phyloP scores from a whole-genome alignment of 164 flowering plant genomes.

The Echeveria elegans region DNA sequence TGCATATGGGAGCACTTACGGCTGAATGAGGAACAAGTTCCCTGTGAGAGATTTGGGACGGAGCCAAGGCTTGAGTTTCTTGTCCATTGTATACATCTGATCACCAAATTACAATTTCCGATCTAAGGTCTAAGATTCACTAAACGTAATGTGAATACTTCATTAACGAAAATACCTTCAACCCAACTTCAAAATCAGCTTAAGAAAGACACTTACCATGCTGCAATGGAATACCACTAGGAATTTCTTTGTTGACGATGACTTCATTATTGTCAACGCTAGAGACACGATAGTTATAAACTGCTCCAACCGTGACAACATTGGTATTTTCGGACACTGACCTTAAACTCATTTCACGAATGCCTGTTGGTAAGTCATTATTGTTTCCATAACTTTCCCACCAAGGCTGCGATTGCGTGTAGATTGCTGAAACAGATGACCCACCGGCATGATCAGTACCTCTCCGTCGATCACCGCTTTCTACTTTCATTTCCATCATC shows the following conservation, averaged over 20 bases:
- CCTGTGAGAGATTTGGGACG: no score
- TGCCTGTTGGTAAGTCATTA: background rate
- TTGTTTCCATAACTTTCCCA: background rate
- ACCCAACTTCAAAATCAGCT: conserved; percentile 8
- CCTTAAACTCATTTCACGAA: background rate
- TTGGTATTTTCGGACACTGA: background rate
- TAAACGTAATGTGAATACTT: no score
- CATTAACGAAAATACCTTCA: no score
- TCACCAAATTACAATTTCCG: no score
- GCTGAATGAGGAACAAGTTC: no score
- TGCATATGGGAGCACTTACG: no score
- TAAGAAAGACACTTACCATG: conserved; percentile 31
- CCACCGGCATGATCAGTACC: background rate
- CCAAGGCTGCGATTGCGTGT: background rate
- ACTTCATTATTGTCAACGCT: no score
- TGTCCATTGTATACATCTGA: no score
- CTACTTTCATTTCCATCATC: background rate
- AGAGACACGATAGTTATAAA: no score
- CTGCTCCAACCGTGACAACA: background rate
- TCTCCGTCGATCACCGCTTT: background rate
- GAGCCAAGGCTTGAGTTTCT: no score
- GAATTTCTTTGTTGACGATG: background rate
- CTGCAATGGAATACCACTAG: background rate
- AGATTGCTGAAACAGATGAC: no score
- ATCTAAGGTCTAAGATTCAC: no score